These are phyloP conservation scores for Zygosaccharomyces gambellarensis DNA, from an alignment of 805 yeast species.

Conservation along the genomic window DNA sequence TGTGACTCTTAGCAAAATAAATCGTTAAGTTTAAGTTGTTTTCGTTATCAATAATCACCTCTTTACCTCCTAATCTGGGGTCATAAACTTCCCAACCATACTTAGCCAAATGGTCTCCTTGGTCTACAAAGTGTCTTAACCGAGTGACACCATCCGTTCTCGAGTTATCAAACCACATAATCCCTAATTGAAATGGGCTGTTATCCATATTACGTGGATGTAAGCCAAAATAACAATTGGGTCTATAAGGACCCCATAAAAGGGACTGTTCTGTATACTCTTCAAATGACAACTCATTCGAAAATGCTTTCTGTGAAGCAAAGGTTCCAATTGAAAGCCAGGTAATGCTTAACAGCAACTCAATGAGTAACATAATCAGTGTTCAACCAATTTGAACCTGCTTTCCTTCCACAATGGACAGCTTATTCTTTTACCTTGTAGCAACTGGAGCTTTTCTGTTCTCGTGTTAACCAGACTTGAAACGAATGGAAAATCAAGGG, in stretches of 20 bases:
- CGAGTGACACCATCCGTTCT: conserved; percentile 47
- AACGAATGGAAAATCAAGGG: background rate
- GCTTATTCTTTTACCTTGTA: background rate
- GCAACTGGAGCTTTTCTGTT: background rate
- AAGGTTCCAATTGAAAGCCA: background rate
- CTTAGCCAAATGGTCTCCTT: conserved; percentile 59
- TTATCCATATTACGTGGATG: conserved; percentile 52
- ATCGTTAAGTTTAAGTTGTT: conserved; percentile 59
- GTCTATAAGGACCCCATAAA: conserved; percentile 90
- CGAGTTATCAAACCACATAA: conserved; percentile 82
- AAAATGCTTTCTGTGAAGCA: background rate
- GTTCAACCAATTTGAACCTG: background rate
- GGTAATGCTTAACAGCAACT: background rate
- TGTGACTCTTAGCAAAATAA: conserved; percentile 68
- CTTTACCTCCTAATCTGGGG: conserved; percentile 81
- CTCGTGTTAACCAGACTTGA: background rate
- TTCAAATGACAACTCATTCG: conserved; percentile 21
- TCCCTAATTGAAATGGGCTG: conserved; percentile 70
- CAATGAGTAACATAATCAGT: conserved; percentile 7
- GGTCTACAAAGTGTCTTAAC: conserved; percentile 73
- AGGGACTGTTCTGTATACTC: conserved; percentile 46
- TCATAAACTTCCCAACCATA: conserved; percentile 89
- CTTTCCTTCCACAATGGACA: background rate
- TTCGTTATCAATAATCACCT: conserved; percentile 63
- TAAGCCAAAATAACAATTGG: conserved; percentile 80